phyloP scores from a whole-genome alignment of 2,329 filamentous ascomycete genomes.

The Corinectria fuckeliana region DNA sequence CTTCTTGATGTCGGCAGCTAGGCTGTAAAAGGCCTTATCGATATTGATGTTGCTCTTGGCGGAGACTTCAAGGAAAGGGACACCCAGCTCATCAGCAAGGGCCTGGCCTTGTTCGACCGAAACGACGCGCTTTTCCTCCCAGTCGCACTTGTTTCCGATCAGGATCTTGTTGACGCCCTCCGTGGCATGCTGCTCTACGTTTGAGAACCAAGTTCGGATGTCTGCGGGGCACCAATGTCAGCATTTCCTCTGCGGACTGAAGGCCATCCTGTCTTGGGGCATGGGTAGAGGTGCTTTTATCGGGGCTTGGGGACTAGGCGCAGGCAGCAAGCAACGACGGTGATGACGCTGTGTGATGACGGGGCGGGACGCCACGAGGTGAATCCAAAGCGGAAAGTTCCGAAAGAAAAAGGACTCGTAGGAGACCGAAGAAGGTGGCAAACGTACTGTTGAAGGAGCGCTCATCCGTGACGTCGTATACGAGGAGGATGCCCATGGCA shows the following conservation, averaged over 20 bases:
- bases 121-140: constrained; percentile 98
- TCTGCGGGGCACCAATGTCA: constrained; percentile 60
- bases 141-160: constrained; percentile 99
- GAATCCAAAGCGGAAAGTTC: neutral
- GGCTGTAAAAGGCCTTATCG: constrained; percentile 95
- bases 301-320: neutral
- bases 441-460: constrained; percentile 89
- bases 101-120: constrained; percentile 92
- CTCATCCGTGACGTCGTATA: constrained; percentile 98
- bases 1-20: constrained; percentile 98
- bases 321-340: neutral
- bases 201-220: constrained; percentile 99
- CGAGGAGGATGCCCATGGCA: constrained; percentile 96
- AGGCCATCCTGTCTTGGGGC: neutral
- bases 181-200: constrained; percentile 96
- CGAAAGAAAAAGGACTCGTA: neutral
- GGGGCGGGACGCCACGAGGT: neutral
- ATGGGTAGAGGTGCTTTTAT: neutral
- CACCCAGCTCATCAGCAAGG: constrained; percentile 92
- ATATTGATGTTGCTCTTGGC: constrained; percentile 99
- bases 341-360: neutral
- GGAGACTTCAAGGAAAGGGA: constrained; percentile 97
- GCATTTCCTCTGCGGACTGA: constrained; percentile 9
- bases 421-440: neutral
- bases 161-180: constrained; percentile 99